Conservation (phyloP, 2,329 filamentous ascomycete species). For the Phaeosphaeriaceae sp. region DNA sequence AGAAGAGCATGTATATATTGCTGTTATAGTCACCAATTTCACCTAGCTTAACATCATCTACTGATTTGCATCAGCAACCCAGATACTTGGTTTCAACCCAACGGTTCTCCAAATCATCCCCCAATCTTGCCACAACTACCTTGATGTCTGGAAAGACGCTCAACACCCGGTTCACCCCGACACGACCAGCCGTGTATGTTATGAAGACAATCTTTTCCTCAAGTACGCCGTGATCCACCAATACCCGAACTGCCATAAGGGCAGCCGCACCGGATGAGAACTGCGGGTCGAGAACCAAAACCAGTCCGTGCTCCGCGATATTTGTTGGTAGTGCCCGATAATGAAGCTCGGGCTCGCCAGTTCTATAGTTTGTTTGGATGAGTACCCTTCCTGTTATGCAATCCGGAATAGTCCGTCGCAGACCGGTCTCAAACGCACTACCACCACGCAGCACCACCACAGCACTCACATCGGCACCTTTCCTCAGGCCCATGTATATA, state of each 20-base stretch:
- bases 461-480: slow-evolving; percentile 70
- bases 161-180: slow-evolving; percentile 82
- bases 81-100: slow-evolving; percentile 93
- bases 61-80: slow-evolving; percentile 61
- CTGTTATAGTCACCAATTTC: background rate
- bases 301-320: slow-evolving; percentile 76
- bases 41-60: background rate
- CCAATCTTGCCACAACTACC: slow-evolving; percentile 82
- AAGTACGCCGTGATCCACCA: slow-evolving; percentile 89
- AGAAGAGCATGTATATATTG: background rate
- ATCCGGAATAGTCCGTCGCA: slow-evolving; percentile 90
- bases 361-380: slow-evolving; percentile 77
- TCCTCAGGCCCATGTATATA: slow-evolving; percentile 73
- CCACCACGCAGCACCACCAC: slow-evolving; percentile 90
- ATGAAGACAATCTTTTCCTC: slow-evolving; percentile 89
- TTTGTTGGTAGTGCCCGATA: slow-evolving; percentile 78
- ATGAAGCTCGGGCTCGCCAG: slow-evolving; percentile 88
- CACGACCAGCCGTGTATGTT: slow-evolving; percentile 85
- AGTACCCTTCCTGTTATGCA: slow-evolving; percentile 87
- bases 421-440: slow-evolving; percentile 82
- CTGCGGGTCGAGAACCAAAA: slow-evolving; percentile 88
- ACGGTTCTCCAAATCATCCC: slow-evolving; percentile 80
- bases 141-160: slow-evolving; percentile 88
- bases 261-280: slow-evolving; percentile 88
- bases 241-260: slow-evolving; percentile 94